Conservation (phyloP, 192 early-diverging fungal genomes). For the Coemansia sp. region DNA sequence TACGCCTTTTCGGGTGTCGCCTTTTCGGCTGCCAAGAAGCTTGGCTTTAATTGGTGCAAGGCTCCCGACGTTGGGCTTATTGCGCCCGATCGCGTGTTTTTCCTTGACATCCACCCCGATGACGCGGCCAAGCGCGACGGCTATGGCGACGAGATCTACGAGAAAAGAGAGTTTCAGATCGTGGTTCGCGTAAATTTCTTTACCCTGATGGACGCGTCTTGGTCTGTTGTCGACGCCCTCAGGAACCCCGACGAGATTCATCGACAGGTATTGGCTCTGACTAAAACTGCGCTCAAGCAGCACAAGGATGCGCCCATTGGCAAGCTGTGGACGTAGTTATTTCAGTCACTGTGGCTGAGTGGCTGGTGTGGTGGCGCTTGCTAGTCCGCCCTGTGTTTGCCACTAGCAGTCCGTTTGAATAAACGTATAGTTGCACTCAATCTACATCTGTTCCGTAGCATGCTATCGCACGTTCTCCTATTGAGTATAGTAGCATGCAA, state of each 20-base stretch:
- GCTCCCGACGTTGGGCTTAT: conserved; percentile 81
- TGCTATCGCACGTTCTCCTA: background rate
- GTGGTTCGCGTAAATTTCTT: conserved; percentile 73
- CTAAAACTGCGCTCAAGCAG: conserved; percentile 30
- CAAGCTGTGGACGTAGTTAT: conserved; percentile 32
- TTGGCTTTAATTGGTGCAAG: conserved; percentile 88
- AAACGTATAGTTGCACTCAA: background rate
- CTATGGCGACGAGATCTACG: conserved; percentile 94
- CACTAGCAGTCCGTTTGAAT: background rate
- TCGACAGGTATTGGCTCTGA: conserved; percentile 36
- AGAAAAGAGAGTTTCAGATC: conserved; percentile 79
- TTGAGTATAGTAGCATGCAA: background rate
- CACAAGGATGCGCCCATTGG: conserved; percentile 38
- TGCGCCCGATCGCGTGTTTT: conserved; percentile 85
- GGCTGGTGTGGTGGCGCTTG: background rate
- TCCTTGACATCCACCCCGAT: conserved; percentile 76
- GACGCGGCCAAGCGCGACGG: conserved; percentile 77
- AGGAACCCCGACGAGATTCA: conserved; percentile 44
- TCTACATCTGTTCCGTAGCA: too few species aligned
- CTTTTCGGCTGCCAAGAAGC: conserved; percentile 85
- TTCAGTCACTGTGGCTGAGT: background rate
- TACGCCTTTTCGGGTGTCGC: conserved; percentile 96
- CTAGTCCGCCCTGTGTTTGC: background rate
- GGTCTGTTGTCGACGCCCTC: conserved; percentile 52
- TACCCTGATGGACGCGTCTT: conserved; percentile 58